Evolutionary conservation across 2,329 filamentous ascomycete species (phyloP), one percentile per base, ranked within the genome.

Genomic region (Didymella keratinophila): DNA sequence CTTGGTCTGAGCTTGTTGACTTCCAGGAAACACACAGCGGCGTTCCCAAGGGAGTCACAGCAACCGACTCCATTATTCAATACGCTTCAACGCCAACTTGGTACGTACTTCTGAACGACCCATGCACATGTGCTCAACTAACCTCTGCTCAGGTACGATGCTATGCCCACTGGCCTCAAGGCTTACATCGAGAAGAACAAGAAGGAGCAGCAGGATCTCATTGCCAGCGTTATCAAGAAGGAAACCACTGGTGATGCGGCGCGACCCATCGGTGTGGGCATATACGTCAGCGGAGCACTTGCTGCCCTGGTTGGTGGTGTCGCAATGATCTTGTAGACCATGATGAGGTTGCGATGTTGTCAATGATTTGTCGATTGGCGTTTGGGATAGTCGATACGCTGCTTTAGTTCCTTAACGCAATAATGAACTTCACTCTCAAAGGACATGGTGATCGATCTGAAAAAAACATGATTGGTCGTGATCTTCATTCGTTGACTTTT

Each of bases 81-180:
- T 62, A 46, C 36, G 14, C 47, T 18, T 56, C 59, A 4, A 62
- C 59, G 6, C 55, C 59, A 2, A 56, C 45, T 16, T 62, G 59
- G 59, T 58, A 34, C 18, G 51, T 52, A 20, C 3, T 39, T n/a
- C 43, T 27, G 20, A 6, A 27, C 4, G 6, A 32, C 3, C 16
- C 4, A 36, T 12, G 14, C 14, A 7, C 3, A 27, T 45, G 5
- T 11, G n/a, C 6, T 30, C 3, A 10, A 34, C 51, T 61, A 18
- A 58, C 32, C 11, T 3, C 6, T 8, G 11, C 18, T 11, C 23
- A 62, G 60, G 60, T 62, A 52, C 39, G 37, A 23, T 2, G 60
- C 60, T 11, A 58, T 62, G 60, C 56, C 60, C 20, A 62, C 56
- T 2, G 60, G 58, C 16, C 43, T 54, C 18, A 52, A 53, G 23